Percentiles rank a stretch among this genome's conserved stretches.
These are phyloP conservation scores for Fraxinus sp. DNA, from an alignment of 305 asterid species.

Conservation along the genomic window DNA sequence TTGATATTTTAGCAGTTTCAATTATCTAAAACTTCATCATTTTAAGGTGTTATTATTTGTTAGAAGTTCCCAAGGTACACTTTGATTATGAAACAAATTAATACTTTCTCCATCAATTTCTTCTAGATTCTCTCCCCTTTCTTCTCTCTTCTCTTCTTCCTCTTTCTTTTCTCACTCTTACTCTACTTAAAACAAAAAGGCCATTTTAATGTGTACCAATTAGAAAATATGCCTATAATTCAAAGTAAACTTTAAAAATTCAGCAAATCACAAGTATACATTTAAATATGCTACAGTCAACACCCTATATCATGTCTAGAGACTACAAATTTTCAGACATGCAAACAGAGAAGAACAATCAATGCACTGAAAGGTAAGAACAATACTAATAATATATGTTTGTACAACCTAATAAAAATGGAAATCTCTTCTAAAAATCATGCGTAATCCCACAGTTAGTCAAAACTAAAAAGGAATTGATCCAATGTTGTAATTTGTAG, in stretches of 20 bases:
- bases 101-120: neutral
- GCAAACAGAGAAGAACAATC: neutral
- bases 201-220: neutral
- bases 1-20: neutral
- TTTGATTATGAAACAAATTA: neutral
- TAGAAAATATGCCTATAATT: conserved; percentile 8
- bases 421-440: neutral
- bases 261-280: conserved; percentile 11
- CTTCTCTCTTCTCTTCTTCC: neutral
- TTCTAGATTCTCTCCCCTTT: neutral
- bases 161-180: neutral
- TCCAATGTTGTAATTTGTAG: neutral
- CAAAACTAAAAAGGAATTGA: neutral
- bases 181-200: neutral
- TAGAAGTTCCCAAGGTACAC: neutral
- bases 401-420: neutral
- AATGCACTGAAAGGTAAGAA: neutral
- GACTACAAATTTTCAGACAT: neutral
- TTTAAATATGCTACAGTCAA: neutral
- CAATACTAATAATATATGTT: neutral
- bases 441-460: neutral
- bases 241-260: conserved; percentile 1
- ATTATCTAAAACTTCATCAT: neutral
- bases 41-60: neutral
- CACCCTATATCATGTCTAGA: neutral